Base-by-base conservation (phyloP, 495 filamentous ascomycete species). In the Apiosordaria backusii region DNA sequence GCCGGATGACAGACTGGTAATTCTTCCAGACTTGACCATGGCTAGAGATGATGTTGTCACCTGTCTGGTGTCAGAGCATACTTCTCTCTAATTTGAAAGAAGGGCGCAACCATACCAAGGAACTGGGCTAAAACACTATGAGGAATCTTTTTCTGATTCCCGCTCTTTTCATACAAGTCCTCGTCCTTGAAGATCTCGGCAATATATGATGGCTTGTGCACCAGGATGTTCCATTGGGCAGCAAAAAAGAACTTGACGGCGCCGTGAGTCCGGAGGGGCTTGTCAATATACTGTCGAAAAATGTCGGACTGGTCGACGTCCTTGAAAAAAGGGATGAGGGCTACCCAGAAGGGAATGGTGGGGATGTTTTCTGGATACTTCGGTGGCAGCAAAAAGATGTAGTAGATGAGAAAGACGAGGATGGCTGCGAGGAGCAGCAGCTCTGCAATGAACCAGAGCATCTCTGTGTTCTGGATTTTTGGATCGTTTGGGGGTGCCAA, bases 131-230 rank as follows among this genome's bases (percentile, higher is more conserved):
- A 70, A 0, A 81, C 73, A 27, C 76, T 75, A 61, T 79, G 71
- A 0, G 80, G 81, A 4, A 81, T 80, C 75, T 84, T 84, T 45
- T 79, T 75, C 59, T 84, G 77, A 59, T 78, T 82, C 0, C 82
- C 81, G 13, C 72, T 74, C 68, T 84, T 84, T 0, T 72, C 66
- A 55, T 77, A 83, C 0, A 80, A 29, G 24, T 79, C 70, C 54
- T 84, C 80, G 27, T 83, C 74, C n/a, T 78, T 77, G 65, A 85
- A 80, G 54, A 85, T 76, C 54, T 81, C 74, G 5, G 72, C 71
- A 13, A 85, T 64, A 59, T 76, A 80, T 1, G 72, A 60, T 0
- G 82, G 80, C 74, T 71, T 60, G 50, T 70, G 68, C 16, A 70
- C 68, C 50, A 70, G 15, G 5, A 70, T 57, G 19, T 70, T 70